Evolutionary conservation across 768 basidiomycete species (phyloP).

Genomic region (Rubroboletus satanas): DNA sequence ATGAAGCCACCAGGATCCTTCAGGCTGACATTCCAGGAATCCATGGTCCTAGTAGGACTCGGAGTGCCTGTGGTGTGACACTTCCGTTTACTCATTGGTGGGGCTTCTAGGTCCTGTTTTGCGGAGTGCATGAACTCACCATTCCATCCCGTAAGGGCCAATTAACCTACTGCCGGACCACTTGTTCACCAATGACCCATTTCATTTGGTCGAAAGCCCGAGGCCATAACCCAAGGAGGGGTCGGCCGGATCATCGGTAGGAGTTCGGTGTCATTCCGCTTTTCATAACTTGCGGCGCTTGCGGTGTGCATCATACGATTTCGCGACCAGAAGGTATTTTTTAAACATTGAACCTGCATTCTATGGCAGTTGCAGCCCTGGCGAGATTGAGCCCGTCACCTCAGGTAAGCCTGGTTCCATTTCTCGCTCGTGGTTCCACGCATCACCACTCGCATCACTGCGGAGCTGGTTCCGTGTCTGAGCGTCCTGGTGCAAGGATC

Average conservation of each 20-base stretch:
- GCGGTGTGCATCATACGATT: neutral
- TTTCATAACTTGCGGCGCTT: constrained; percentile 2
- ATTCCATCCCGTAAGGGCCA: constrained; percentile 13
- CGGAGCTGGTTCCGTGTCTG: constrained; percentile 5
- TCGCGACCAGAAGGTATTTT: constrained; percentile 5
- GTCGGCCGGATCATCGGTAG: constrained; percentile 23
- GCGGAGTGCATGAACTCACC: constrained; percentile 6
- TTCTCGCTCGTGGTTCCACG: neutral
- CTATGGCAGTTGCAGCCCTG: constrained; percentile 2
- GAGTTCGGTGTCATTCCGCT: neutral
- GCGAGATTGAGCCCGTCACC: neutral
- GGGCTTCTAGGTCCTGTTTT: constrained; percentile 1
- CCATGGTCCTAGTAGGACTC: neutral
- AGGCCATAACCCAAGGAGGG: neutral
- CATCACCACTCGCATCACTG: constrained; percentile 5
- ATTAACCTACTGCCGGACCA: neutral
- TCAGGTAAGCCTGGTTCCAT: constrained; percentile 7
- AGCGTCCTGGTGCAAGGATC: neutral
- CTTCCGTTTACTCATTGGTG: neutral
- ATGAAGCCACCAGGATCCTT: constrained; percentile 1
- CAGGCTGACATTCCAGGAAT: constrained; percentile 19
- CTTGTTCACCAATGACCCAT: neutral
- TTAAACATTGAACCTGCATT: constrained; percentile 1
- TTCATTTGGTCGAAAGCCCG: neutral
- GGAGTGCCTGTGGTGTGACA: neutral